These are phyloP conservation scores for Ambrosia trifida DNA, from an alignment of 129 eudicot species.

Conservation along the genomic window DNA sequence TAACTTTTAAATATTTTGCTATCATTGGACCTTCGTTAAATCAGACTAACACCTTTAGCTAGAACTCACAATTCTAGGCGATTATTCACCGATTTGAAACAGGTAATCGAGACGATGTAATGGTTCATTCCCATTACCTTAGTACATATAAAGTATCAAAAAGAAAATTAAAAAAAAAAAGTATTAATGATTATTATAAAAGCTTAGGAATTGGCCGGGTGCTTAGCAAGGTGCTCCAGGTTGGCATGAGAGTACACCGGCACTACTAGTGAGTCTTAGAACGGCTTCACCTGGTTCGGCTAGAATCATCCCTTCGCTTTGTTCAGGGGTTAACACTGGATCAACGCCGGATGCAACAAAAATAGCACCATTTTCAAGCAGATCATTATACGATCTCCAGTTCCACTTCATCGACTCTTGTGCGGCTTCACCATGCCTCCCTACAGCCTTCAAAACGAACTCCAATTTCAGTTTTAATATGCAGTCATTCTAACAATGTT, in stretches of 20 bases:
- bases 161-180: neutral
- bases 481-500: too few species aligned
- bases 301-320: slow-evolving; percentile 30
- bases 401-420: slow-evolving; percentile 58
- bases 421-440: slow-evolving; percentile 47
- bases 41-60: too few species aligned
- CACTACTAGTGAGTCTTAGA: slow-evolving; percentile 40
- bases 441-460: slow-evolving; percentile 48
- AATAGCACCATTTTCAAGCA: slow-evolving; percentile 58
- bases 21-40: too few species aligned
- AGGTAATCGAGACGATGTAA: too few species aligned
- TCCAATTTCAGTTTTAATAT: neutral
- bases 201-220: neutral
- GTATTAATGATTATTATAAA: neutral
- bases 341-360: slow-evolving; percentile 52
- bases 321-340: slow-evolving; percentile 14
- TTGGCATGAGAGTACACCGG: slow-evolving; percentile 55
- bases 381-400: slow-evolving; percentile 66
- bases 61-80: too few species aligned
- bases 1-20: too few species aligned
- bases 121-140: too few species aligned
- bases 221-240: slow-evolving; percentile 43
- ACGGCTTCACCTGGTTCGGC: slow-evolving; percentile 50
- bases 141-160: too few species aligned
- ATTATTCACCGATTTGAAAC: too few species aligned